A percentile compares a stretch with the other conserved stretches of the same genome.
phyloP scores from a whole-genome alignment of 1,284 basidiomycete species.

The Veloboletus limbatus region DNA sequence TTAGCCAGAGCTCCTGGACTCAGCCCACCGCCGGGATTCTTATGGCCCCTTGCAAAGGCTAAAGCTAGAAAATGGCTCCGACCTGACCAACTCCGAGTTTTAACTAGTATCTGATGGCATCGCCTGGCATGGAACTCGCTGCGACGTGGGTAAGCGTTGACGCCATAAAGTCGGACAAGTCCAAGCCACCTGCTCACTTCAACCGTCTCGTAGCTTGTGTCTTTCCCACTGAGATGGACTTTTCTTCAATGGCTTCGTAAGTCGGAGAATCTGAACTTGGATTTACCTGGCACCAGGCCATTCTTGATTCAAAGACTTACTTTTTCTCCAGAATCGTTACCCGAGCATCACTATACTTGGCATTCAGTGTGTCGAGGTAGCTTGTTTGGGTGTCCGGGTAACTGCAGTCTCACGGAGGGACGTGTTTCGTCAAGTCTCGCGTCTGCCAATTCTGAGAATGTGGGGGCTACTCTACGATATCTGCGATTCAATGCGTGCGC shows the following conservation, averaged over 20 bases:
- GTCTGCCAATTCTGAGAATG: constrained; percentile 63
- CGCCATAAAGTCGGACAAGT: neutral
- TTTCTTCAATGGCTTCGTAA: constrained; percentile 49
- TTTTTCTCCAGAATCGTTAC: constrained; percentile 62
- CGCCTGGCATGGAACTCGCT: constrained; percentile 49
- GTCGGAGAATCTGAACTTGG: constrained; percentile 17
- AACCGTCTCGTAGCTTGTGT: neutral
- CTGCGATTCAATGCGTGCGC: constrained; percentile 73
- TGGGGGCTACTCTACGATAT: constrained; percentile 81
- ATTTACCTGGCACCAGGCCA: constrained; percentile 46
- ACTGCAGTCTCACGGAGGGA: constrained; percentile 51
- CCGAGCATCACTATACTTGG: constrained; percentile 59
- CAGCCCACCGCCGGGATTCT: too few relatives aligned
- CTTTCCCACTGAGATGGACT: constrained; percentile 2
- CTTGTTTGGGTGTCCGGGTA: constrained; percentile 73
- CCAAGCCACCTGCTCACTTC: neutral
- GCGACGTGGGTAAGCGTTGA: constrained; percentile 66
- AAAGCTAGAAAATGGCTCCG: neutral
- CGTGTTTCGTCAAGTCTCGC: constrained; percentile 67
- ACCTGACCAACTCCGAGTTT: neutral
- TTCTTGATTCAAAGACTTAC: constrained; percentile 79
- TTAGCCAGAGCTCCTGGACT: too few relatives aligned
- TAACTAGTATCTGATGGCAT: neutral
- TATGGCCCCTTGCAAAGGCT: too few relatives aligned
- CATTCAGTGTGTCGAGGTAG: constrained; percentile 75